Evolutionary conservation across 148 eudicot genomes (phyloP), one percentile per base, ranked within the genome.

Genomic region (Rhododendron mucronatum): DNA sequence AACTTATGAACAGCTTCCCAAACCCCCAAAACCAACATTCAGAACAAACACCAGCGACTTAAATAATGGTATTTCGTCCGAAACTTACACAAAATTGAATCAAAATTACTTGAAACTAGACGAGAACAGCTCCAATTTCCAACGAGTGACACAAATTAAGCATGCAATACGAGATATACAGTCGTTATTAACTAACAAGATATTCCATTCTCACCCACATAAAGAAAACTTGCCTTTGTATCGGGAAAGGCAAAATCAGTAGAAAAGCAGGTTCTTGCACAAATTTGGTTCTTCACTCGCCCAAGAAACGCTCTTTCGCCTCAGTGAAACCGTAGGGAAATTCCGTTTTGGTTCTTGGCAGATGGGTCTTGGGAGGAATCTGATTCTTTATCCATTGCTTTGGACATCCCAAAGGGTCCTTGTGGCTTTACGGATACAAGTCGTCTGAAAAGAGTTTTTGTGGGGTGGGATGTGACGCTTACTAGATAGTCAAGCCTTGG

Each of bases 1-100:
- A 83, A 83, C 57, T 44, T 12, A 18, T 83, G 69, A 44, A 83
- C 15, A 45, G 44, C 78, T 28, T 61, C 84, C 59, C 44, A 81
- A 53, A 30, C 55, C 47, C 26, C 48, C 71, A 3, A 35, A 57
- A 7, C 73, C 59, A 77, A 77, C 82, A n/a, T 79, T 79, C 59
- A 48, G n/a, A 37, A 23, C 33, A 82, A 39, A 59, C n/a, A 59
- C 65, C 28, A 55, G 61, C 61, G 16, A 55, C 61, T 14, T 14
- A 21, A 59, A 41, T 0, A 61, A 59, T 5, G 21, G 3, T 28
- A 63, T 6, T 82, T 41, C 18, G 12, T 14, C 50, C 30, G 5
- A 82, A 82, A 39, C 84, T 35, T 53, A 61, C 30, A 2, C 0
- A 23, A 59, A 21, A 47, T 15, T 39, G 20, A 82, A 59, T 16